Evolutionary conservation across 768 basidiomycete genomes (phyloP), one percentile per base, ranked within the genome.

Genomic region (Sarcomyxa edulis): DNA sequence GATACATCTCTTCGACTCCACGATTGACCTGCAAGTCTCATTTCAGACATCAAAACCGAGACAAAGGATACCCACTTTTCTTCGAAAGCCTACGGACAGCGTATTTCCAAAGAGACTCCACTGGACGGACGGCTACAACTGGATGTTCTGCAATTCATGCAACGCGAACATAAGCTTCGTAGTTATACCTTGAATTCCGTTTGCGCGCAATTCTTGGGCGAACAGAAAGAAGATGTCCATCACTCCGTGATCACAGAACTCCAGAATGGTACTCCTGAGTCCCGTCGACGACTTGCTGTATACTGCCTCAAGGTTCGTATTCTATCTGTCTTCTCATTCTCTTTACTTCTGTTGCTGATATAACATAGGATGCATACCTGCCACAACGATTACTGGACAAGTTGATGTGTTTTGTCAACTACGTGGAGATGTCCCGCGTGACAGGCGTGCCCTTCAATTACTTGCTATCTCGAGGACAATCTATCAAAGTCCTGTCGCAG

Each of bases 381-480:
- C 96, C 96, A 0, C 96, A 99, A 61, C 72, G 96, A 38, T 60
- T 98, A 26, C 74, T 99, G 60, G 96, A 98, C 60, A 99, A 98
- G 60, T 71, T 99, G 22, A 97, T 98, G 96, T 98, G 92, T 46
- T 93, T 99, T 52, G 84, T 99, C 60, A 99, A 99, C 60, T 97
- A 96, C 54, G 84, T 80, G 32, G 96, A 99, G 59, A 98, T 99
- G 96, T 76, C 96, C n/a, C 88, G 96, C 58, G 96, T 99, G 3
- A 99, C 96, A 0, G 96, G 96, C n/a, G 93, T 99, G 8, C 96
- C 96, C 0, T 99, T 99, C 76, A 98, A 97, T 54, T 97, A 79
- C 57, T 73, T 99, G 6, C 71, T 99, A 6, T 73, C 93, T 14
- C 79, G 95, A 27, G 96, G 96, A 2, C 96, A 99, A 58, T 97